phyloP scores from a whole-genome alignment of 352 stramenopile species.

The Globisporangium lucens region DNA sequence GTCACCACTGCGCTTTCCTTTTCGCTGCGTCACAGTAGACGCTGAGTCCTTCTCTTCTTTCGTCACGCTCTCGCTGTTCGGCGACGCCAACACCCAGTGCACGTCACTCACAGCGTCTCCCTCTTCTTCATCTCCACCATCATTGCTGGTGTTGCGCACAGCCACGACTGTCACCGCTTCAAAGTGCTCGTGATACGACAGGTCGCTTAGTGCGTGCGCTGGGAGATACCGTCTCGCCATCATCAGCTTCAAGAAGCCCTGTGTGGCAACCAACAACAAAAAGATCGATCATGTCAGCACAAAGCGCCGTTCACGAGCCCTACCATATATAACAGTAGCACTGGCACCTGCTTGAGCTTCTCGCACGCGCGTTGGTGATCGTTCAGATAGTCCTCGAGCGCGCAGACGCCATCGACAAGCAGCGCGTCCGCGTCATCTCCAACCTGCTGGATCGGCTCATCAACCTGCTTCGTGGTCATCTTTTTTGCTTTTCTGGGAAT shows the following conservation, averaged over 20 bases:
- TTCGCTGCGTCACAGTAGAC: slow-evolving; percentile 11
- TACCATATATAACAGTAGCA: background rate
- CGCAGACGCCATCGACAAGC: slow-evolving; percentile 39
- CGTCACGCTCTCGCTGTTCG: background rate
- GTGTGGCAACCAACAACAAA: background rate
- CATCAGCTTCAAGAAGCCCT: slow-evolving; percentile 73
- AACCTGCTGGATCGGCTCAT: background rate
- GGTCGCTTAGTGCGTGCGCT: slow-evolving; percentile 46
- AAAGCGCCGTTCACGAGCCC: background rate
- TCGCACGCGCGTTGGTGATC: slow-evolving; percentile 42
- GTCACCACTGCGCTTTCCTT: slow-evolving; percentile 14
- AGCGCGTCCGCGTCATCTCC: slow-evolving; percentile 28
- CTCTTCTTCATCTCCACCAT: background rate
- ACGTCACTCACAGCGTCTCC: slow-evolving; percentile 3
- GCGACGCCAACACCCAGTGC: slow-evolving; percentile 3
- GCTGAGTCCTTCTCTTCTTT: background rate
- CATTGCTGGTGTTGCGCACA: slow-evolving; percentile 3
- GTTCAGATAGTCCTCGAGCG: slow-evolving; percentile 46
- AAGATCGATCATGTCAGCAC: background rate
- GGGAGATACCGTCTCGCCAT: slow-evolving; percentile 51
- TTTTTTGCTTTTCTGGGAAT: background rate
- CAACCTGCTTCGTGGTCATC: background rate
- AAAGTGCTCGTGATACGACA: slow-evolving; percentile 63
- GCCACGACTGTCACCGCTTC: slow-evolving; percentile 31
- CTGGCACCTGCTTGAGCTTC: slow-evolving; percentile 55